These are phyloP conservation scores for Mycocentrospora acerina DNA, from an alignment of 2,329 filamentous ascomycete species.

Conservation along the genomic window DNA sequence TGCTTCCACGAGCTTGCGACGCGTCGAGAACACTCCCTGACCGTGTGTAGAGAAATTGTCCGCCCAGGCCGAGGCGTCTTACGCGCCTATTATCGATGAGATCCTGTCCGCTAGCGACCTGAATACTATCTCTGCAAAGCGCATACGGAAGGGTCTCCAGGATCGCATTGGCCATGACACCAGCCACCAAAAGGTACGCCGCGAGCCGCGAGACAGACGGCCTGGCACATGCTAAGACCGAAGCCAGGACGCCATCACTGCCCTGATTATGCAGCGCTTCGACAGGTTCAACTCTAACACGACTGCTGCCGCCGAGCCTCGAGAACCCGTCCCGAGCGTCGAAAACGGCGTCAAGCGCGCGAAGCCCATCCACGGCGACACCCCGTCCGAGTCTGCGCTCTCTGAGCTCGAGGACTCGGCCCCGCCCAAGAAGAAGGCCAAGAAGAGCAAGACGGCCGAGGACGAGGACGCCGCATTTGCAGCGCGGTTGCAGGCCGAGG, in stretches of 20 bases:
- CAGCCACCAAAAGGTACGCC: slow-evolving; percentile 59
- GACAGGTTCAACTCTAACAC: slow-evolving; percentile 48
- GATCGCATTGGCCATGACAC: slow-evolving; percentile 63
- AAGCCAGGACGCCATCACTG: slow-evolving; percentile 46
- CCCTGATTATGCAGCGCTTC: slow-evolving; percentile 53
- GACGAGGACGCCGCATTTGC: slow-evolving; percentile 85
- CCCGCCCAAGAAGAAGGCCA: slow-evolving; percentile 57
- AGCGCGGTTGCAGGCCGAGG: slow-evolving; percentile 85
- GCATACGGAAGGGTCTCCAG: slow-evolving; percentile 64
- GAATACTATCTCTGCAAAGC: slow-evolving; percentile 65
- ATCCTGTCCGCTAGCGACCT: slow-evolving; percentile 63
- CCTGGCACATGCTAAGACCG: slow-evolving; percentile 13
- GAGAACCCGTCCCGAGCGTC: slow-evolving; percentile 43
- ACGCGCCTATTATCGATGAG: slow-evolving; percentile 62
- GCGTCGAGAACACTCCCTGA: slow-evolving; percentile 12
- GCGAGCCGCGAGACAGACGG: slow-evolving; percentile 1
- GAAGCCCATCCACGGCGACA: slow-evolving; percentile 20
- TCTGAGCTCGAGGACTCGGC: slow-evolving; percentile 44
- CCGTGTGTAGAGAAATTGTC: slow-evolving; percentile 42
- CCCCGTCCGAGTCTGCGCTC: slow-evolving; percentile 41
- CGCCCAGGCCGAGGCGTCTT: slow-evolving; percentile 51
- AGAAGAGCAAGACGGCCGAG: slow-evolving; percentile 69
- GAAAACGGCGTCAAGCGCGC: slow-evolving; percentile 34
- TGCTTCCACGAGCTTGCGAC: slow-evolving; percentile 2
- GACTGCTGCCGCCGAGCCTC: slow-evolving; percentile 21